Conservation (phyloP, 805 yeast genomes). For the Metschnikowia borealis region DNA sequence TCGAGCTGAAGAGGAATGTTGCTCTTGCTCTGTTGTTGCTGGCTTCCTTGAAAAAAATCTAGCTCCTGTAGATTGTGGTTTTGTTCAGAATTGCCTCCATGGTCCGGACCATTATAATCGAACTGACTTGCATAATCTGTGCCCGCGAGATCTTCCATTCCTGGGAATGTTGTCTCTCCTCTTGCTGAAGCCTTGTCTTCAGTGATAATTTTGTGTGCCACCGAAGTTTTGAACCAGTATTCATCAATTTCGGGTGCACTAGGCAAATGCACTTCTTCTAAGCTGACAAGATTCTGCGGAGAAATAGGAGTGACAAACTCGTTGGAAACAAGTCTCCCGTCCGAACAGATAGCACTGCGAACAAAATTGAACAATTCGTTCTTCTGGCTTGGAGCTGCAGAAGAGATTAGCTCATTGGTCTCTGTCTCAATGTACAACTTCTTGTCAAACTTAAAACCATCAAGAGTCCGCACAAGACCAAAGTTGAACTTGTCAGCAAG, state of each 20-base stretch:
- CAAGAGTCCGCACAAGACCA: slow-evolving; percentile 48
- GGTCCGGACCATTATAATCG: slow-evolving; percentile 12
- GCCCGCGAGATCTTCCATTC: slow-evolving; percentile 23
- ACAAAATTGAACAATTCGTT: slow-evolving; percentile 23
- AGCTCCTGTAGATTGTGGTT: slow-evolving; percentile 4
- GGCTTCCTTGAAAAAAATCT: slow-evolving; percentile 10
- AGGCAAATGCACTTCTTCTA: slow-evolving; percentile 6
- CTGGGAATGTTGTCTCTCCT: slow-evolving; percentile 22
- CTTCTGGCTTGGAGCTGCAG: slow-evolving; percentile 16
- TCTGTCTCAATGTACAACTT: slow-evolving; percentile 22
- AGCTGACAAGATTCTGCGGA: slow-evolving; percentile 25
- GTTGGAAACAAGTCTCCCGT: slow-evolving; percentile 40
- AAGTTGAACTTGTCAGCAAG: slow-evolving; percentile 50
- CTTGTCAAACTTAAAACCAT: slow-evolving; percentile 43
- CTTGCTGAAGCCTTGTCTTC: slow-evolving; percentile 23
- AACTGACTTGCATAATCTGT: slow-evolving; percentile 31
- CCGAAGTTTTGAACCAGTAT: slow-evolving; percentile 19
- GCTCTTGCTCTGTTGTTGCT: slow-evolving; percentile 7
- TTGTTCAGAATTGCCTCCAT: background rate
- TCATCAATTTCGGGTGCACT: slow-evolving; percentile 26
- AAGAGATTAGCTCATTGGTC: slow-evolving; percentile 21
- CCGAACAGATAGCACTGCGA: slow-evolving; percentile 36
- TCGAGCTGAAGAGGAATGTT: slow-evolving; percentile 6
- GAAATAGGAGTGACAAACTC: slow-evolving; percentile 36
- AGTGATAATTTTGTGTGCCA: slow-evolving; percentile 9